These are phyloP conservation scores for Colletotrichum sp. DNA, from an alignment of 2,329 filamentous ascomycete genomes.

Conservation along the genomic window DNA sequence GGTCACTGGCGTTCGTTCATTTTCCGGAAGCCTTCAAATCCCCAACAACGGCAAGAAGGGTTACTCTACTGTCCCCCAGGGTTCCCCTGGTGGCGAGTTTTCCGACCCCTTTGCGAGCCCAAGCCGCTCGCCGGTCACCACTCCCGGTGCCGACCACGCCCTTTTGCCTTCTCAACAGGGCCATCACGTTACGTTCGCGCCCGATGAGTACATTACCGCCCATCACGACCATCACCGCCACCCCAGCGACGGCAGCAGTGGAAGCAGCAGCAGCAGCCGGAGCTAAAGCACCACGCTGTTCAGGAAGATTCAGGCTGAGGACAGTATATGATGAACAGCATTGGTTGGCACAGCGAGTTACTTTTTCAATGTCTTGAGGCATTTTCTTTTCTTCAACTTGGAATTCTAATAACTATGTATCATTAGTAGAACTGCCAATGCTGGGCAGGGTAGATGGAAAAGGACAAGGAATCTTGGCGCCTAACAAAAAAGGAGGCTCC, in stretches of 20 bases:
- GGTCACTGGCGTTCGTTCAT: not conserved
- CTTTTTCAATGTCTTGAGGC: not conserved
- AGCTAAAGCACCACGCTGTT: not conserved
- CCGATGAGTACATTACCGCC: not conserved
- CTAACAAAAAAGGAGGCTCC: not conserved
- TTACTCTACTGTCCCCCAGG: not conserved
- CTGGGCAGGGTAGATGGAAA: not conserved
- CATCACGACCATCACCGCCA: not conserved
- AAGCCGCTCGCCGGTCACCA: not conserved
- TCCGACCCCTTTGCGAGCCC: slow-evolving; percentile 13
- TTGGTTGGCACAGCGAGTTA: slow-evolving; percentile 1
- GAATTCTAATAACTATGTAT: slow-evolving; percentile 1
- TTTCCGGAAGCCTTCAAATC: not conserved
- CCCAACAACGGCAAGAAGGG: not conserved
- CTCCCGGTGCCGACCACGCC: not conserved
- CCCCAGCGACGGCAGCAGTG: not conserved
- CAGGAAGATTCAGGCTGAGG: not conserved
- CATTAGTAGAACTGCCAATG: not conserved
- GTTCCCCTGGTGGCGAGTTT: not conserved
- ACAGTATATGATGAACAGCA: not conserved
- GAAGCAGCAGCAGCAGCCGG: not conserved
- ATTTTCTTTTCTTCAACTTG: not conserved
- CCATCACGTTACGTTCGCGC: not conserved
- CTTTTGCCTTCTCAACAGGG: not conserved
- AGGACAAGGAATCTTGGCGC: not conserved